Percentiles rank a stretch among this genome's conserved stretches.
These are phyloP conservation scores for Trypanosoma congolense DNA, from an alignment of 208 protist species.

Conservation along the genomic window DNA sequence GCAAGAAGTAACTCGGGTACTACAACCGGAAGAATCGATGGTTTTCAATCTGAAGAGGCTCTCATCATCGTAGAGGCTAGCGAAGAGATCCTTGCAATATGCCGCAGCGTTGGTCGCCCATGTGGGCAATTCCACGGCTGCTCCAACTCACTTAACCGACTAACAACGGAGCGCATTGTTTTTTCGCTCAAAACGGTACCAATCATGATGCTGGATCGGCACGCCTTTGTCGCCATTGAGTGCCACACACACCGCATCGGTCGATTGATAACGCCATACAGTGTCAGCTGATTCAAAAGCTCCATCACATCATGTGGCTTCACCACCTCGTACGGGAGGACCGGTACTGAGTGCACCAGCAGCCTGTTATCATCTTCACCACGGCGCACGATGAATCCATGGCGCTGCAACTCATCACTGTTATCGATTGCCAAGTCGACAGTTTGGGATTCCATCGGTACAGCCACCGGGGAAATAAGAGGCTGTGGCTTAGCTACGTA, in stretches of 20 bases:
- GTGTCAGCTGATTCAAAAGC: conserved; percentile 74
- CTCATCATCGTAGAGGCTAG: conserved; percentile 1
- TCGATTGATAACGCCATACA: conserved; percentile 49
- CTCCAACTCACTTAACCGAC: conserved; percentile 63
- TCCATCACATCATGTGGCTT: conserved; percentile 81
- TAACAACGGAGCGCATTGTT: conserved; percentile 81
- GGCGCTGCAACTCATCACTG: conserved; percentile 43
- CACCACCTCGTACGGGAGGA: conserved; percentile 85
- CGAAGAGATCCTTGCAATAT: conserved; percentile 39
- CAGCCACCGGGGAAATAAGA: conserved; percentile 61
- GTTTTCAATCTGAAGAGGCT: not conserved
- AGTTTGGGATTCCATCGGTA: conserved; percentile 73
- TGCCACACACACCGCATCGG: conserved; percentile 80
- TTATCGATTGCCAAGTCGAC: conserved; percentile 79
- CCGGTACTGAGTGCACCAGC: conserved; percentile 69
- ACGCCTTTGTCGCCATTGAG: conserved; percentile 91
- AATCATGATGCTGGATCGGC: conserved; percentile 92
- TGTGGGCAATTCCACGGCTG: conserved; percentile 95
- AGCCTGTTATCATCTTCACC: conserved; percentile 56
- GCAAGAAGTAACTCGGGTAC: not conserved
- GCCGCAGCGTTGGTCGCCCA: conserved; percentile 86
- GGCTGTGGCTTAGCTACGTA: conserved; percentile 80
- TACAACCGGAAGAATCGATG: not conserved
- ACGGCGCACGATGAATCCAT: conserved; percentile 84
- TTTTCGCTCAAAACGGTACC: conserved; percentile 67